Percentiles rank a stretch among this genome's conserved stretches.
These are phyloP conservation scores for Acanthamoeba polyphaga DNA, from an alignment of 208 protist species.

Conservation along the genomic window DNA sequence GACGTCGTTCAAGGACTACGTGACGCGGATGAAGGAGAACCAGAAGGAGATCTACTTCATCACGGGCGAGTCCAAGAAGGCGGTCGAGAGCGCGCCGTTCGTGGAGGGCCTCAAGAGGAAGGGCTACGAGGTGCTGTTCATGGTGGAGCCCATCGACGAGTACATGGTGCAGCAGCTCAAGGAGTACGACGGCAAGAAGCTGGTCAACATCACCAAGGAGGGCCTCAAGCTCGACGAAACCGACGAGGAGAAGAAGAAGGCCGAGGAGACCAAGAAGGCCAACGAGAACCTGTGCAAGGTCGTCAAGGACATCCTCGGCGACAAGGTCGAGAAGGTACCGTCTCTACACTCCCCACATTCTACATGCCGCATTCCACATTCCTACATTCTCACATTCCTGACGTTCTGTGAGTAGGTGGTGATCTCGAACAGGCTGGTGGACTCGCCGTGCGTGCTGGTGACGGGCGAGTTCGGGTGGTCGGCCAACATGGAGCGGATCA, in stretches of 20 bases:
- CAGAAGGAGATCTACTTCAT: conserved; percentile 99
- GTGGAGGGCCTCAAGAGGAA: conserved; percentile 95
- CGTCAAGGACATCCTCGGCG: conserved; percentile 99
- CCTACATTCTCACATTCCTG: too few species aligned
- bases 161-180: conserved; percentile 98
- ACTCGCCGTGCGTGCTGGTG: conserved; percentile 98
- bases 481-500: conserved; percentile 99
- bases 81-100: conserved; percentile 96
- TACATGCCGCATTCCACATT: too few species aligned
- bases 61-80: conserved; percentile 96
- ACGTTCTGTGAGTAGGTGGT: too few species aligned
- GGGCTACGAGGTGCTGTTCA: conserved; percentile 97
- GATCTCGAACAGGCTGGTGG: conserved; percentile 95
- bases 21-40: conserved; percentile 96
- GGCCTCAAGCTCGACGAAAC: conserved; percentile 96
- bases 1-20: conserved; percentile 97
- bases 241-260: conserved; percentile 96
- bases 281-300: conserved; percentile 97
- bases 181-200: conserved; percentile 98
- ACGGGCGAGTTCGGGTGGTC: conserved; percentile 99
- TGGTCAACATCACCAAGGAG: conserved; percentile 99
- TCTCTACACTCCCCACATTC: too few species aligned
- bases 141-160: conserved; percentile 98
- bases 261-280: conserved; percentile 95
- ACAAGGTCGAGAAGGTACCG: conserved; percentile 98